Evolutionary conservation across 805 yeast species (phyloP).

Genomic region (Kodamaea kaohsiungensis): DNA sequence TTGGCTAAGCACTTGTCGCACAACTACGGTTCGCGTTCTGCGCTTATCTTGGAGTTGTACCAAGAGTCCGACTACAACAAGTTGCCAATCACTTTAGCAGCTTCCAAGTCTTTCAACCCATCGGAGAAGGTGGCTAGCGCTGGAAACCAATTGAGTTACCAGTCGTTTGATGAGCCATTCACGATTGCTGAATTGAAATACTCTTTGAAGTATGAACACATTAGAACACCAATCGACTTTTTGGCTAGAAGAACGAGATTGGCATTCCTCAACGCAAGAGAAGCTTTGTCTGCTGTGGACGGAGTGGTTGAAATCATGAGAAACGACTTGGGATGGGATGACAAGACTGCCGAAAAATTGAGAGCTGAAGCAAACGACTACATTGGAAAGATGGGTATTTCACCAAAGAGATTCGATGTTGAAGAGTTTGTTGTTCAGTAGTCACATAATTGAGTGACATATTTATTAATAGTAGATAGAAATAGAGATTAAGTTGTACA

Average conservation of each 20-base stretch:
- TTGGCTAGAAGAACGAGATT: constrained; percentile 90
- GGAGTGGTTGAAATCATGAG: constrained; percentile 86
- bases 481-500: background rate
- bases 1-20: constrained; percentile 80
- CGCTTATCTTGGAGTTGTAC: constrained; percentile 64
- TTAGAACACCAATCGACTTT: constrained; percentile 86
- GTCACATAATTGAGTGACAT: background rate
- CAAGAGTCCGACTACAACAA: constrained; percentile 53
- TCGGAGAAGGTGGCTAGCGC: constrained; percentile 24
- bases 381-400: constrained; percentile 63
- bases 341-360: constrained; percentile 55
- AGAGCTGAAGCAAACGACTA: constrained; percentile 52
- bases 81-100: constrained; percentile 66
- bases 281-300: constrained; percentile 77
- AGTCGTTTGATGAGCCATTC: constrained; percentile 74
- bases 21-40: constrained; percentile 90
- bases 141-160: constrained; percentile 43
- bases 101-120: constrained; percentile 30
- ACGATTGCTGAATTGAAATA: constrained; percentile 89
- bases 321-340: constrained; percentile 73
- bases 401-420: constrained; percentile 19
- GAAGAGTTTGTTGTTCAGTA: constrained; percentile 20
- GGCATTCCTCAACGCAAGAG: constrained; percentile 86
- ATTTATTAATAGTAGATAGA: background rate
- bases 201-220: constrained; percentile 78